Percentiles rank a stretch among this genome's conserved stretches.
These are phyloP conservation scores for Juglanconis sp. DNA, from an alignment of 2,329 filamentous ascomycete genomes.

Conservation along the genomic window DNA sequence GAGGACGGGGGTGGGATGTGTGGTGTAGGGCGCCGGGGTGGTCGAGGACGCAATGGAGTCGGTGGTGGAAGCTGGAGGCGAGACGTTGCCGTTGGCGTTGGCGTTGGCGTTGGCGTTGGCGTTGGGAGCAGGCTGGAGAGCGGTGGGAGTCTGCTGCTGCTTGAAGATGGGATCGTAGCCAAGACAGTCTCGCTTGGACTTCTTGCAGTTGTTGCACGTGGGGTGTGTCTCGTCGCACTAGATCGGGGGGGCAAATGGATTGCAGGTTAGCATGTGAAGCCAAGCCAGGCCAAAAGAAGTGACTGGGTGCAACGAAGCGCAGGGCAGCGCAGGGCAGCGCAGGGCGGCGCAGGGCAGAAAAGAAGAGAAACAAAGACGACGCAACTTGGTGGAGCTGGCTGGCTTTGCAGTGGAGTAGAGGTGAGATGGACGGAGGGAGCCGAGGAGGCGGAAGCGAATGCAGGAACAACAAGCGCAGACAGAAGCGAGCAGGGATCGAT, in stretches of 20 bases:
- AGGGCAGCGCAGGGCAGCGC: no score
- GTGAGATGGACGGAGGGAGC: conserved; percentile 2
- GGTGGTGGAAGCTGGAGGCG: conserved; percentile 34
- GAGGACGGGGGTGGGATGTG: conserved; percentile 17
- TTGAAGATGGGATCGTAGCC: conserved; percentile 89
- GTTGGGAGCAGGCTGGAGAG: conserved; percentile 73
- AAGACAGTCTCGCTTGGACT: conserved; percentile 81
- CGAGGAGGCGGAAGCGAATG: conserved; percentile 8
- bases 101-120: no score
- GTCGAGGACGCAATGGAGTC: conserved; percentile 33
- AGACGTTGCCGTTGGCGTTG: conserved; percentile 43
- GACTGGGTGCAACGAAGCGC: not conserved
- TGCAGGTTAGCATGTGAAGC: not conserved
- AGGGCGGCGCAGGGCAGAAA: not conserved
- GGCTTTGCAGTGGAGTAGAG: not conserved
- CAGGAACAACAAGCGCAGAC: conserved; percentile 6
- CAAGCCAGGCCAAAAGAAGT: not conserved
- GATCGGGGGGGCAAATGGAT: not conserved
- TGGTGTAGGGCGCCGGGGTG: conserved; percentile 33
- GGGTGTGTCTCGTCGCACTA: conserved; percentile 97
- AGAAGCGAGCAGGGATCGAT: not conserved
- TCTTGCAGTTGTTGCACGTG: conserved; percentile 84
- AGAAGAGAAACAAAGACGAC: not conserved
- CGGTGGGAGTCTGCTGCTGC: conserved; percentile 56
- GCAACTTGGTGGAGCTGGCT: not conserved